Evolutionary conservation across 352 stramenopile species (phyloP).

Genomic region (Globisporangium spiculum): DNA sequence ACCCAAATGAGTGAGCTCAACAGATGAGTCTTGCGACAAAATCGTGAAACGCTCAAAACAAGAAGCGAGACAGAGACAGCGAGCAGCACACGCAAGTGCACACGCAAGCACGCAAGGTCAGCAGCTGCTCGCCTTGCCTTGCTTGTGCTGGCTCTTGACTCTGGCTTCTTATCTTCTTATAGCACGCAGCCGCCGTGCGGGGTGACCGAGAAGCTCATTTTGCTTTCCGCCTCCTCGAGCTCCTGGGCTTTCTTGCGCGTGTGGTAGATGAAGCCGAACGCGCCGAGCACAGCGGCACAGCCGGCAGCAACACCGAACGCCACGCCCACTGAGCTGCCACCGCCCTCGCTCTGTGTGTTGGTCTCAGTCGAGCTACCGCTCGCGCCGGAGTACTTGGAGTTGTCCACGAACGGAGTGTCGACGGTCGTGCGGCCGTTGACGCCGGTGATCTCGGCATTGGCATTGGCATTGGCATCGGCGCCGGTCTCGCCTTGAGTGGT

Average conservation of each 20-base stretch:
- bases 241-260: constrained; percentile 60
- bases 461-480: background rate
- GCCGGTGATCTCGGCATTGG: background rate
- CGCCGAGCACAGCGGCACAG: constrained; percentile 42
- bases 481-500: constrained; percentile 12
- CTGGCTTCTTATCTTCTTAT: constrained; percentile 22
- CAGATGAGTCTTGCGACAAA: background rate
- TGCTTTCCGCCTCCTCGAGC: constrained; percentile 47
- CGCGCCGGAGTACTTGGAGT: constrained; percentile 13
- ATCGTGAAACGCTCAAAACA: background rate
- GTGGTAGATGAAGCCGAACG: constrained; percentile 80
- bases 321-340: constrained; percentile 1
- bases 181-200: constrained; percentile 51
- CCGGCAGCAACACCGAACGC: constrained; percentile 13
- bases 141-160: background rate
- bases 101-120: background rate
- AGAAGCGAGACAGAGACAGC: background rate
- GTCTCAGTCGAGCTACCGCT: constrained; percentile 21
- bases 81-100: background rate
- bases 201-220: constrained; percentile 44
- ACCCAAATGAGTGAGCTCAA: too few relatives aligned
- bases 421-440: constrained; percentile 14
- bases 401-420: constrained; percentile 20
- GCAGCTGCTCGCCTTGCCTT: background rate
- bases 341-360: constrained; percentile 37